Conservation (phyloP, 2,329 filamentous ascomycete genomes). For the Aspergillus sojae region DNA sequence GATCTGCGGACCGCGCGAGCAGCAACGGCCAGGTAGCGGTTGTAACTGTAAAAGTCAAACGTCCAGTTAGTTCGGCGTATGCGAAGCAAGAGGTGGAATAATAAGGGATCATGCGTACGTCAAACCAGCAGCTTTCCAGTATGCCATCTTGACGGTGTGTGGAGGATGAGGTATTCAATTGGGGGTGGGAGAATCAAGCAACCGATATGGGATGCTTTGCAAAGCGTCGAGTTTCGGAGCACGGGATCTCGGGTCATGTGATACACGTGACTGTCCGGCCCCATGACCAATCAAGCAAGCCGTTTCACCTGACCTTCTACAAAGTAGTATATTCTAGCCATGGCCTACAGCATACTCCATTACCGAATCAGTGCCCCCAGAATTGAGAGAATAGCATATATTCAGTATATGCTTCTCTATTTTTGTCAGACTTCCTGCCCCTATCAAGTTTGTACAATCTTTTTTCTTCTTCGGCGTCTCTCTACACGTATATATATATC, state of each 20-base stretch:
- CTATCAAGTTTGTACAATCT: not conserved
- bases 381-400: not conserved
- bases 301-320: not conserved
- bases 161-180: conserved; percentile 31
- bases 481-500: not conserved
- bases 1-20: conserved; percentile 93
- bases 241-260: conserved; percentile 34
- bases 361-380: no score
- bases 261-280: conserved; percentile 26
- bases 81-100: not conserved
- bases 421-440: not conserved
- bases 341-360: not conserved
- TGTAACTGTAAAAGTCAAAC: conserved; percentile 71
- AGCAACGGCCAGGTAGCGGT: conserved; percentile 97
- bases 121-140: conserved; percentile 97
- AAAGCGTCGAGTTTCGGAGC: conserved; percentile 38
- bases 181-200: conserved; percentile 30
- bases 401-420: not conserved
- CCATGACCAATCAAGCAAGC: not conserved
- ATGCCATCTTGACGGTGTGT: conserved; percentile 73
- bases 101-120: conserved; percentile 64
- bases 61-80: conserved; percentile 1
- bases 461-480: not conserved
- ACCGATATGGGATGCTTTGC: conserved; percentile 30
- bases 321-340: not conserved